Base-by-base conservation (phyloP, 805 yeast species). In the Clavispora fructus region DNA sequence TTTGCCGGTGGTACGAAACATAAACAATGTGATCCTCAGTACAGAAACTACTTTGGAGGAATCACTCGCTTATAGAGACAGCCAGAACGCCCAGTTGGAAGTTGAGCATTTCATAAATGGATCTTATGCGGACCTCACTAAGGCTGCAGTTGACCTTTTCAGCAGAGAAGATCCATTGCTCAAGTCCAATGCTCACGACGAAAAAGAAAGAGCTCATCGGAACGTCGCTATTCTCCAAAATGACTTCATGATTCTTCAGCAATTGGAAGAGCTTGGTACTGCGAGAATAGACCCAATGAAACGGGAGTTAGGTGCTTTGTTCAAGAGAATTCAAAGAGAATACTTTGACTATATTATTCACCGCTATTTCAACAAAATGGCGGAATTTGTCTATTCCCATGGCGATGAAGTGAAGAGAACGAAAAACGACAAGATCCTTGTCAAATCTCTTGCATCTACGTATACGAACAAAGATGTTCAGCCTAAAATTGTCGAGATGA, bases 361-460 rank as follows among this genome's bases (percentile, higher is more conserved):
- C 45, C 72, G 82, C 40, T 72, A 80, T 23, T 72, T 89, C 56
- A 92, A 94, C 0, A 85, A 84, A 56, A 56, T 90, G 42, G 67
- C 79, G 13, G 80, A 78, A 26, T 84, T 87, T 60, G 77, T 89
- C 2, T 87, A 83, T 31, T 78, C 82, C 37, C 85, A 83, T 47
- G 73, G 77, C 2, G 61, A 70, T 3, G 72, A 64, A 25, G 82
- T 80, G 14, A 77, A 73, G 54, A 78, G 85, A 51, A 84, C 81
- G 51, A 83, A 85, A 10, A 85, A 82, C 53, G 82, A 80, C 55
- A 76, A 74, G 60, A 75, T 77, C 30, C 76, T 79, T 25, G 67
- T 88, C 47, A 77, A 75, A 50, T 76, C 81, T 32, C 68, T 86
- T n/a, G 61, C 85, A 19, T 60, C 72, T 0, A 73, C 75, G 6